phyloP scores from a whole-genome alignment of 2,329 filamentous ascomycete genomes.

The Aspergillus spinulosporus region DNA sequence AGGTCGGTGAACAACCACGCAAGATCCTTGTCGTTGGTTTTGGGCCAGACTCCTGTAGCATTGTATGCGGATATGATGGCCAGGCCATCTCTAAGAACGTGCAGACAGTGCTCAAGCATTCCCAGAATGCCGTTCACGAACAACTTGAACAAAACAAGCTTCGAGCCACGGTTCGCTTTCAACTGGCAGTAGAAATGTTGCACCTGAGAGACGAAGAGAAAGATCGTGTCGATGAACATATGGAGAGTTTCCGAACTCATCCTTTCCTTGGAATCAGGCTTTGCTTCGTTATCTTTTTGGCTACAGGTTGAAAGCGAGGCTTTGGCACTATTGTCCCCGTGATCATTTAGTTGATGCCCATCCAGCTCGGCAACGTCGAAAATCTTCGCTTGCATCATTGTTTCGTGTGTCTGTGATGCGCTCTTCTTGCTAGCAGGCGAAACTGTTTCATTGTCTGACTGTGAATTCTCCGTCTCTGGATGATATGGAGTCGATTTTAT shows the following conservation, averaged over 20 bases:
- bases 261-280: conserved; percentile 16
- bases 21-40: conserved; percentile 30
- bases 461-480: conserved; percentile 1
- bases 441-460: conserved; percentile 1
- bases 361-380: conserved; percentile 39
- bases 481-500: conserved; percentile 15
- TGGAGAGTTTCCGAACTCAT: conserved; percentile 27
- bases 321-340: conserved; percentile 16
- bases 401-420: not conserved
- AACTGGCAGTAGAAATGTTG: conserved; percentile 25
- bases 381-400: conserved; percentile 16
- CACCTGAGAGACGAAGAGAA: conserved; percentile 31
- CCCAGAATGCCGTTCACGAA: conserved; percentile 27
- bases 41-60: conserved; percentile 35
- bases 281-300: conserved; percentile 12
- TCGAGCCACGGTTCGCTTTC: conserved; percentile 27
- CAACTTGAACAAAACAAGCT: conserved; percentile 21
- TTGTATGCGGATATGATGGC: conserved; percentile 32
- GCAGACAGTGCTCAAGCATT: conserved; percentile 36
- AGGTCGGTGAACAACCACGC: conserved; percentile 33
- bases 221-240: conserved; percentile 33
- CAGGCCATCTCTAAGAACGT: conserved; percentile 29
- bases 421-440: conserved; percentile 6
- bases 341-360: conserved; percentile 33
- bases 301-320: conserved; percentile 25